A percentile compares a stretch with the other conserved stretches of the same genome.
phyloP scores from a whole-genome alignment of 108 stramenopile genomes.

The Cyclotella distinguenda region DNA sequence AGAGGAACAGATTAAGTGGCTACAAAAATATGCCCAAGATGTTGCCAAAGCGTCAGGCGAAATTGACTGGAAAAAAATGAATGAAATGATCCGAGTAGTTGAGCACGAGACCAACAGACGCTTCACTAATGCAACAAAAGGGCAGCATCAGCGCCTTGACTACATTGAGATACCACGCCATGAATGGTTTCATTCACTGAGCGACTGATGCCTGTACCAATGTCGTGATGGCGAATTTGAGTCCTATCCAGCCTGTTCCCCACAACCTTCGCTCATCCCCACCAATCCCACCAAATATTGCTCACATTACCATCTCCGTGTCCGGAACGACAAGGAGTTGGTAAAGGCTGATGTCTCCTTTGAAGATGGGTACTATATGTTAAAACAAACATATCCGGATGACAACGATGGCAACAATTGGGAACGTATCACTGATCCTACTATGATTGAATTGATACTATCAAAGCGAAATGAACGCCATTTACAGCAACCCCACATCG shows the following conservation, averaged over 20 bases:
- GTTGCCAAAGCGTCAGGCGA: not conserved
- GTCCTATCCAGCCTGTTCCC: not conserved
- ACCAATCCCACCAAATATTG: not conserved
- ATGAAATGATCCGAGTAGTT: not conserved
- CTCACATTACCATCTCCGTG: constrained; percentile 3
- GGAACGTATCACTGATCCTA: too few species aligned
- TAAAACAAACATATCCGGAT: not conserved
- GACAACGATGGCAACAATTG: not conserved
- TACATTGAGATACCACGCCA: not conserved
- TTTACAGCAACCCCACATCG: too few species aligned
- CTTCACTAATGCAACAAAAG: not conserved
- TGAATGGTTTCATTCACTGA: not conserved
- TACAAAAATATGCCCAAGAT: constrained; percentile 3
- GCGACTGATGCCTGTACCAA: not conserved
- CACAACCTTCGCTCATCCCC: not conserved
- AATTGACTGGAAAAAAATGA: constrained; percentile 5
- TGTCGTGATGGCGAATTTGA: constrained; percentile 2
- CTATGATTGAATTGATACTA: not conserved
- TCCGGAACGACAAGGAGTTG: not conserved
- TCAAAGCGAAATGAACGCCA: not conserved
- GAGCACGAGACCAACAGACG: not conserved
- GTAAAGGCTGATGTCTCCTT: not conserved
- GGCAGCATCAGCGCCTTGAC: not conserved
- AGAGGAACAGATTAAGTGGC: not conserved
- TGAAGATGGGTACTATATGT: not conserved